These are phyloP conservation scores for Spathaspora girioi DNA, from an alignment of 805 yeast species.

Conservation along the genomic window DNA sequence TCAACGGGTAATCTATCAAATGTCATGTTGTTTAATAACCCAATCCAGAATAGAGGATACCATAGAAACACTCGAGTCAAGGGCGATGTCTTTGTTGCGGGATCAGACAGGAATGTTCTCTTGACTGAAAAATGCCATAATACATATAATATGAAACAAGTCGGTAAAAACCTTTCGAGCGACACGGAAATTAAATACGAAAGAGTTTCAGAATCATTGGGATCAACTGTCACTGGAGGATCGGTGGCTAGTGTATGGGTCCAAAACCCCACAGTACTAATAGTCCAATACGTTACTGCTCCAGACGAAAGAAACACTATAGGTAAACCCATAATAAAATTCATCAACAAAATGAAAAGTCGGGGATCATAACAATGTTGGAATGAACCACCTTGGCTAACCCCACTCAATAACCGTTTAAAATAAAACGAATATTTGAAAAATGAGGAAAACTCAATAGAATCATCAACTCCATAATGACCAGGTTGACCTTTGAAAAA, in stretches of 20 bases:
- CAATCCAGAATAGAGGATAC: slow-evolving; percentile 83
- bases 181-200: slow-evolving; percentile 68
- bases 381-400: slow-evolving; percentile 12
- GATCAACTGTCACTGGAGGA: slow-evolving; percentile 66
- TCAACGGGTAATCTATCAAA: slow-evolving; percentile 89
- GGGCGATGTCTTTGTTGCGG: slow-evolving; percentile 26
- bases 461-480: slow-evolving; percentile 47
- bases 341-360: slow-evolving; percentile 49
- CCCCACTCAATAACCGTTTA: slow-evolving; percentile 28
- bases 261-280: slow-evolving; percentile 74
- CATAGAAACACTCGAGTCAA: slow-evolving; percentile 51
- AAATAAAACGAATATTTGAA: slow-evolving; percentile 75
- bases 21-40: slow-evolving; percentile 79
- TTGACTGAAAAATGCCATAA: slow-evolving; percentile 59
- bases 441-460: slow-evolving; percentile 61
- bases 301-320: slow-evolving; percentile 51
- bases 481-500: slow-evolving; percentile 49
- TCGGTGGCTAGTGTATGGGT: slow-evolving; percentile 71
- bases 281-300: slow-evolving; percentile 50
- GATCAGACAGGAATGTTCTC: slow-evolving; percentile 38
- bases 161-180: slow-evolving; percentile 70
- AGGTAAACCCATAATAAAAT: slow-evolving; percentile 61
- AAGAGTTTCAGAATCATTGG: slow-evolving; percentile 47
- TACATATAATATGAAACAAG: slow-evolving; percentile 65
- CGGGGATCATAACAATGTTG: slow-evolving; percentile 72